Conservation (phyloP, 2,329 filamentous ascomycete species). For the Rutstroemia sp. region DNA sequence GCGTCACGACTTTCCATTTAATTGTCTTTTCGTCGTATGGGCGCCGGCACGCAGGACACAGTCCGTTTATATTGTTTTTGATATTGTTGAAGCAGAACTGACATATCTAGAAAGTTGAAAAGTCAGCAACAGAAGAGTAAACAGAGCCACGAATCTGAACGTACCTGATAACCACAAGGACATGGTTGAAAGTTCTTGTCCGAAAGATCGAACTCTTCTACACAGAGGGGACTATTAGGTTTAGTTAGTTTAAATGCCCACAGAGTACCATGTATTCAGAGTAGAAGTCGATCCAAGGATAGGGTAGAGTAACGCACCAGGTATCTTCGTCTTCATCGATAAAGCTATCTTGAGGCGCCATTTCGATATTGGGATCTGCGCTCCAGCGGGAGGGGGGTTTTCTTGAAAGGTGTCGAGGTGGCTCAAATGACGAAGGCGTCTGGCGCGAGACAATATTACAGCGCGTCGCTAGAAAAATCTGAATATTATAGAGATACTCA, state of each 20-base stretch:
- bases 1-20: conserved; percentile 89
- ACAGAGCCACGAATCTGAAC: conserved; percentile 17
- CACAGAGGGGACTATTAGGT: conserved; percentile 75
- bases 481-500: conserved; percentile 2
- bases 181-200: conserved; percentile 96
- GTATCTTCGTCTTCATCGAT: conserved; percentile 66
- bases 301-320: conserved; percentile 43
- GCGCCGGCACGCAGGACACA: conserved; percentile 94
- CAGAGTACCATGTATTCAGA: not conserved
- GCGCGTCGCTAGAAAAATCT: not conserved
- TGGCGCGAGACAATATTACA: conserved; percentile 5
- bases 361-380: conserved; percentile 30
- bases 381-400: not conserved
- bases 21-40: conserved; percentile 97
- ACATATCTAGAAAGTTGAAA: conserved; percentile 61
- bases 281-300: not conserved
- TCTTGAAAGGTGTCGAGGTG: not conserved
- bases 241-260: conserved; percentile 21
- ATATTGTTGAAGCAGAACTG: conserved; percentile 99
- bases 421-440: not conserved
- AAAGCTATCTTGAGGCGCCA: conserved; percentile 62
- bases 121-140: conserved; percentile 7
- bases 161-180: conserved; percentile 95
- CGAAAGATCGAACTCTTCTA: conserved; percentile 96
- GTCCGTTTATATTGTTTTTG: conserved; percentile 93